These are phyloP conservation scores for Clavispora santaluciae DNA, from an alignment of 805 yeast species.

Conservation along the genomic window DNA sequence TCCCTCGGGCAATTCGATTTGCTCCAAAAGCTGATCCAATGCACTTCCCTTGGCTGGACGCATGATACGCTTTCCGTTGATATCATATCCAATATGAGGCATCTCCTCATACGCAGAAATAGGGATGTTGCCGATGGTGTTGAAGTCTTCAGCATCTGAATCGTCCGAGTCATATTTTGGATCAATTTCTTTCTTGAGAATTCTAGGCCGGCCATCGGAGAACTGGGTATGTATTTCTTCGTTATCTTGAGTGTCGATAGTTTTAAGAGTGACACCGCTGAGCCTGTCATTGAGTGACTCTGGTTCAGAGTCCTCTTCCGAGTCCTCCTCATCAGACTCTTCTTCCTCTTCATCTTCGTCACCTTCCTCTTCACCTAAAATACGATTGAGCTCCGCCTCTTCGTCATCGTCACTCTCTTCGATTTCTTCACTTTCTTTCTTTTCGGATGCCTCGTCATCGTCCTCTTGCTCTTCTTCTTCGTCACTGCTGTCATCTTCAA, in stretches of 20 bases:
- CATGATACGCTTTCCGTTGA: constrained; percentile 97
- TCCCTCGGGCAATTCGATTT: constrained; percentile 93
- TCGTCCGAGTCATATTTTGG: constrained; percentile 96
- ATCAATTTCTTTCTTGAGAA: constrained; percentile 81
- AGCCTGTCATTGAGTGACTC: constrained; percentile 51
- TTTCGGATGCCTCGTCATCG: constrained; percentile 2
- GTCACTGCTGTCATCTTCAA: constrained; percentile 13
- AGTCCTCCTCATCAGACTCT: constrained; percentile 42
- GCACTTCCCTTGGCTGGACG: constrained; percentile 98
- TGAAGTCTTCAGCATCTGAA: constrained; percentile 70
- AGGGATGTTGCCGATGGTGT: constrained; percentile 93
- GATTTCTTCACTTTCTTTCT: constrained; percentile 13
- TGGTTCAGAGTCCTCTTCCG: constrained; percentile 50
- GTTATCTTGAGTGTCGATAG: constrained; percentile 40
- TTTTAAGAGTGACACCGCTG: constrained; percentile 49
- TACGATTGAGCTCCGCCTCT: constrained; percentile 51
- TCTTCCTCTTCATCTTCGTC: constrained; percentile 29
- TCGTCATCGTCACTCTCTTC: constrained; percentile 42
- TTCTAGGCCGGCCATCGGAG: constrained; percentile 78
- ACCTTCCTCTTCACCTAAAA: constrained; percentile 51
- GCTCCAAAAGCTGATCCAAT: constrained; percentile 80
- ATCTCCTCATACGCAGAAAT: constrained; percentile 90
- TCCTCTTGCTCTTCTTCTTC: constrained; percentile 5
- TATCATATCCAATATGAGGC: constrained; percentile 96
- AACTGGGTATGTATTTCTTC: constrained; percentile 41